Percentiles rank a stretch among this genome's conserved stretches.
These are phyloP conservation scores for Leccinum variicolor DNA, from an alignment of 768 basidiomycete species.

Conservation along the genomic window DNA sequence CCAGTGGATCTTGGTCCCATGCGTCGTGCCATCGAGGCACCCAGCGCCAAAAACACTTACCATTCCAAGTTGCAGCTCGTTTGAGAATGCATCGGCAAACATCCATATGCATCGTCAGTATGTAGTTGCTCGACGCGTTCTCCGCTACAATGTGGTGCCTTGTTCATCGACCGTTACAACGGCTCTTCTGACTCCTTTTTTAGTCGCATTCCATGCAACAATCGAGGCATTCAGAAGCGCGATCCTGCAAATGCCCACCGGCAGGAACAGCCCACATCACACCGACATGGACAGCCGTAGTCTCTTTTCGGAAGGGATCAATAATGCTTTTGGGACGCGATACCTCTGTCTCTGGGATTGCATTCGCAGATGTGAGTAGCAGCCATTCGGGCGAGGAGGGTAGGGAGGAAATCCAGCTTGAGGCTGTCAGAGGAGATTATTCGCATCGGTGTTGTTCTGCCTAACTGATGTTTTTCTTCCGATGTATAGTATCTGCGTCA, in stretches of 20 bases:
- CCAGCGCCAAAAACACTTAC: background rate
- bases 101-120: conserved; percentile 68
- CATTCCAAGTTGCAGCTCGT: conserved; percentile 6
- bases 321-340: too few species aligned
- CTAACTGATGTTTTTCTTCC: too few species aligned
- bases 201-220: conserved; percentile 44
- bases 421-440: too few species aligned
- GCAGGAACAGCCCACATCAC: conserved; percentile 55
- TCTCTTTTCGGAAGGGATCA: too few species aligned
- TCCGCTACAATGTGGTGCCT: conserved; percentile 35
- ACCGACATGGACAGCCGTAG: too few species aligned
- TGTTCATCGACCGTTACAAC: conserved; percentile 43
- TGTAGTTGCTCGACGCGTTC: conserved; percentile 46
- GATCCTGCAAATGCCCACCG: conserved; percentile 76
- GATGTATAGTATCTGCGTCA: too few species aligned
- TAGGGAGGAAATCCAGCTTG: too few species aligned
- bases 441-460: too few species aligned
- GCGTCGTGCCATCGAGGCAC: conserved; percentile 8
- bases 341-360: too few species aligned
- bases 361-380: too few species aligned
- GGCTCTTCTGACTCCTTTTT: conserved; percentile 35
- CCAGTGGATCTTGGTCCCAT: conserved; percentile 18
- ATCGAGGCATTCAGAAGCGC: conserved; percentile 64
- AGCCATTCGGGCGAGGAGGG: too few species aligned
- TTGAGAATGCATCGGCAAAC: conserved; percentile 64